Conservation (phyloP, 345 rosid species). For the Populus simonii region DNA sequence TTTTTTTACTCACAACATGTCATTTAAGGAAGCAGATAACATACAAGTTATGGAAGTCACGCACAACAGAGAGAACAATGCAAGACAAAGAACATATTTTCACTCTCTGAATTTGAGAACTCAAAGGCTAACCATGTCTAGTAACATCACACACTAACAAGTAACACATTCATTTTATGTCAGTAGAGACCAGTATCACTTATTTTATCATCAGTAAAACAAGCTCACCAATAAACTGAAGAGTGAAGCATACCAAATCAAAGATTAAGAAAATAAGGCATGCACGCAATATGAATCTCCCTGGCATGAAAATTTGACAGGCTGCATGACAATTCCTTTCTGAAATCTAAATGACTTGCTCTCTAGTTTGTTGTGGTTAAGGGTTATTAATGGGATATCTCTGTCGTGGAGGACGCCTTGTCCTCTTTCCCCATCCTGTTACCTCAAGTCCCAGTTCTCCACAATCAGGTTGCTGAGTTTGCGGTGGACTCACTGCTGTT, state of each 20-base stretch:
- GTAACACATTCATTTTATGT: neutral
- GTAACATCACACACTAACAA: neutral
- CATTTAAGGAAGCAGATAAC: too few relatives aligned
- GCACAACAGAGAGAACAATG: too few relatives aligned
- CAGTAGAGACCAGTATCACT: neutral
- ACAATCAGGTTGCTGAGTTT: constrained; percentile 33
- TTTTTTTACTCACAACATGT: too few relatives aligned
- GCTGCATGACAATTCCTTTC: neutral
- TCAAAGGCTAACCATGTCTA: neutral
- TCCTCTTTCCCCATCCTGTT: constrained; percentile 82
- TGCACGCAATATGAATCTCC: neutral
- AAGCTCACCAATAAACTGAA: constrained; percentile 4
- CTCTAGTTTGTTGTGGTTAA: constrained; percentile 1
- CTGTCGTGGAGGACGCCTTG: constrained; percentile 68
- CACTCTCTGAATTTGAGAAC: neutral
- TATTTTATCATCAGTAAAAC: neutral
- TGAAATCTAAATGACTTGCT: neutral
- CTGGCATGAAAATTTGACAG: constrained; percentile 6
- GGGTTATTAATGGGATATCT: constrained; percentile 40
- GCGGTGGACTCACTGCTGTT: constrained; percentile 7
- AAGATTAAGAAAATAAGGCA: neutral
- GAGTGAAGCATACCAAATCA: neutral
- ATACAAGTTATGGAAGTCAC: too few relatives aligned
- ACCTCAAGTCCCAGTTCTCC: constrained; percentile 42
- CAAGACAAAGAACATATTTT: neutral